Evolutionary conservation across 2,329 filamentous ascomycete genomes (phyloP), one percentile per base, ranked within the genome.

Genomic region (Xenoacremonium recifei): DNA sequence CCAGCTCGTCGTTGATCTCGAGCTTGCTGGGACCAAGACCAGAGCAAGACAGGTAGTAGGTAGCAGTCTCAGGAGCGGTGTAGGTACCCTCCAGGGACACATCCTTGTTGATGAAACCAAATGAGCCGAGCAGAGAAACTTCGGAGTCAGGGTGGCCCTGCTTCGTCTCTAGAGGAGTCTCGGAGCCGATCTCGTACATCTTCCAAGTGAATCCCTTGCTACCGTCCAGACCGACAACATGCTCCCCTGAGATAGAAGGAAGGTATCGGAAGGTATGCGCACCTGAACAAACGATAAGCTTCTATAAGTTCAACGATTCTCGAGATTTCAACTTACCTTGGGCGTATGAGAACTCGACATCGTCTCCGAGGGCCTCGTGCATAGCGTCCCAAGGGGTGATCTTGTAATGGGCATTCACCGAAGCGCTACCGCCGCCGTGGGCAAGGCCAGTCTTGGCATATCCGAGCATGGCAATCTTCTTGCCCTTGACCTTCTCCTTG

Each of bases 381-480:
- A 65, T 43, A 20, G 61, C 62, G 21, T 68, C 61, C 48, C 56
- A 65, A 25, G 65, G 54, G 1, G 63, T 63, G 16, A 66, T 52
- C 35, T 56, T 57, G 40, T 67, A 66, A 45, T 68, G 62, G 17
- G 62, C 51, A 20, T 60, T 60, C 32, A 67, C 54, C 7, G 58
- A 58, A 3, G 66, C 64, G 33, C 63, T 67, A 6, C 65, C 66
- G n/a, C 66, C 64, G 9, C 65, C 65, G n/a, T 63, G 61, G 18
- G 62, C 61, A 6, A 66, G 49, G 6, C 62, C 58, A 17, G 50
- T 54, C 44, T 64, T 66, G 35, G 63, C 55, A 20, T 65, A 58
- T 1, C 65, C 63, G 27, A 68, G 50, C 6, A 66, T 36, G 18
- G 61, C 60, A 40, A 64, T 55, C 39, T 55, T 62, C 42, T 62